Conservation (phyloP, 441 rosid genomes). For the Adansonia grandidieri region DNA sequence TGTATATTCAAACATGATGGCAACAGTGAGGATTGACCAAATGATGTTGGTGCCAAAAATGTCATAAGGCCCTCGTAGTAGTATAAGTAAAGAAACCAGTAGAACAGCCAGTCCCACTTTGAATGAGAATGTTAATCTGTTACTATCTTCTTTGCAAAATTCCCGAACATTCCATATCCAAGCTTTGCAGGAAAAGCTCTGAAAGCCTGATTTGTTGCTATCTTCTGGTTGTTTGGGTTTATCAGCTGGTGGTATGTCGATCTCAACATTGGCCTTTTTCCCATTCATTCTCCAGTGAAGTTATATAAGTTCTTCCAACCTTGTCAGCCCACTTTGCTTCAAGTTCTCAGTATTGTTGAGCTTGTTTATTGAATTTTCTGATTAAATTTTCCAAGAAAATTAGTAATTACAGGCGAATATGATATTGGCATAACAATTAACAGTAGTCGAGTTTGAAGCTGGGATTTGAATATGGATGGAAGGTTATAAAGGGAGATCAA, state of each 20-base stretch:
- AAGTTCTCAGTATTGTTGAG: slow-evolving; percentile 29
- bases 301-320: slow-evolving; percentile 28
- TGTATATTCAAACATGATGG: slow-evolving; percentile 72
- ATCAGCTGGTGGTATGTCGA: slow-evolving; percentile 42
- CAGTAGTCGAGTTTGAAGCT: slow-evolving; percentile 12
- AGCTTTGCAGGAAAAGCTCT: slow-evolving; percentile 36
- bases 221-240: slow-evolving; percentile 35
- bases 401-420: background rate
- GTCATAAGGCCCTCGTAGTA: slow-evolving; percentile 60
- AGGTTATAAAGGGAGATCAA: slow-evolving; percentile 34
- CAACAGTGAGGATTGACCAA: slow-evolving; percentile 79
- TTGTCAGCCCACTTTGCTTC: slow-evolving; percentile 14
- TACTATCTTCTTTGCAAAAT: slow-evolving; percentile 57
- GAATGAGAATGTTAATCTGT: slow-evolving; percentile 56
- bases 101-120: slow-evolving; percentile 73
- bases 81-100: slow-evolving; percentile 63
- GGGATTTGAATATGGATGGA: slow-evolving; percentile 11
- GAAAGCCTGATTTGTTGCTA: slow-evolving; percentile 24
- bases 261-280: slow-evolving; percentile 50
- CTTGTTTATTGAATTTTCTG: slow-evolving; percentile 1
- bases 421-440: no score
- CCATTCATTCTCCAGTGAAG: slow-evolving; percentile 61
- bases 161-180: slow-evolving; percentile 55
- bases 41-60: slow-evolving; percentile 64
- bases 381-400: slow-evolving; percentile 18